phyloP scores from a whole-genome alignment of 2,329 filamentous ascomycete genomes.

The Polychaeton citri region DNA sequence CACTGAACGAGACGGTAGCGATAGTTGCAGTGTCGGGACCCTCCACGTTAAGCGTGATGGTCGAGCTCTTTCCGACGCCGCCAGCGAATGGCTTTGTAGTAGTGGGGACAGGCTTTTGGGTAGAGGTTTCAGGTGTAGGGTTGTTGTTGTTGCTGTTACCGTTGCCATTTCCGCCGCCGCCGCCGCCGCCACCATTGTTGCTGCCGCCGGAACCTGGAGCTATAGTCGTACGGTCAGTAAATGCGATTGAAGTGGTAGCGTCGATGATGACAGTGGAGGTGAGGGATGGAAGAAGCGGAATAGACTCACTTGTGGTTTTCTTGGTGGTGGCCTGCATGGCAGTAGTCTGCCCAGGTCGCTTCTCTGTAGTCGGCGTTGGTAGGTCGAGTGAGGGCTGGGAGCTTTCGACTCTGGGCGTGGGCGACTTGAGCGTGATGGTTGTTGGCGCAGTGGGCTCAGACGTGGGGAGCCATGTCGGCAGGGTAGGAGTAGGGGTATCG shows the following conservation, averaged over 20 bases:
- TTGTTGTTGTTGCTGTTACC: slow-evolving; percentile 1
- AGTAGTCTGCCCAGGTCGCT: background rate
- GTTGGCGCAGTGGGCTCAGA: slow-evolving; percentile 1
- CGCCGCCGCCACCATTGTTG: slow-evolving; percentile 21
- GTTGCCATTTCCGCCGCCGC: slow-evolving; percentile 26
- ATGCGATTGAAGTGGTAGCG: background rate
- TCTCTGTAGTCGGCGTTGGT: slow-evolving; percentile 1
- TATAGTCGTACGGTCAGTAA: background rate
- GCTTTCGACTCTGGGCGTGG: slow-evolving; percentile 2
- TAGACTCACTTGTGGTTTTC: too few relatives aligned
- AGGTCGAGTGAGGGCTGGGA: slow-evolving; percentile 1
- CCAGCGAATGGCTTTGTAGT: background rate
- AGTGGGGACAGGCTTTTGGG: background rate
- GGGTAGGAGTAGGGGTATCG: slow-evolving; percentile 13
- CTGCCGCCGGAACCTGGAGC: slow-evolving; percentile 9
- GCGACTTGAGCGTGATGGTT: background rate
- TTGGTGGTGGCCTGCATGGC: too few relatives aligned
- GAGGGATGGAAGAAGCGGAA: too few relatives aligned
- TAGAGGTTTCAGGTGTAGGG: too few relatives aligned
- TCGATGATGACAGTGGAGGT: background rate
- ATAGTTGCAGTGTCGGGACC: slow-evolving; percentile 5
- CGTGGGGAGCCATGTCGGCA: slow-evolving; percentile 10
- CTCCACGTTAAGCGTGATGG: slow-evolving; percentile 1
- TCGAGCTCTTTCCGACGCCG: background rate
- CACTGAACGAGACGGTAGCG: slow-evolving; percentile 4